A percentile compares a stretch with the other conserved stretches of the same genome.
Evolutionary conservation across 1,284 basidiomycete genomes (phyloP).

Genomic region (Pascua sp.): DNA sequence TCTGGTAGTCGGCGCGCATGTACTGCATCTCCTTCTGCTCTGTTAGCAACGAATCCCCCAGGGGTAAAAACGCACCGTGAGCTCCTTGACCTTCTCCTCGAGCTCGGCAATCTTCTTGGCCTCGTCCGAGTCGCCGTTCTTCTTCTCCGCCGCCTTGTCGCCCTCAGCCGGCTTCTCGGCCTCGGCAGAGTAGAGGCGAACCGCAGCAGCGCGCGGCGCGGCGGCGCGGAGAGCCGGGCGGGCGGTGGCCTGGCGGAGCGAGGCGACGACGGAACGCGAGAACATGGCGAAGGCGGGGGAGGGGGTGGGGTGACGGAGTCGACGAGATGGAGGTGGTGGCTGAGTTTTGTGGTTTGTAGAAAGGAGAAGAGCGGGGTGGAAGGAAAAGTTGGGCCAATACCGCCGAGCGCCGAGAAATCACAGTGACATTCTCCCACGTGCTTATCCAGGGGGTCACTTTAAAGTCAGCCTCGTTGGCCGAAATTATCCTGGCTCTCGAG

Average conservation of each 20-base stretch:
- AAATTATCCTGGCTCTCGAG: too few relatives aligned
- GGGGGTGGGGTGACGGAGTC: slow-evolving; percentile 1
- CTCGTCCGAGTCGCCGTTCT: slow-evolving; percentile 13
- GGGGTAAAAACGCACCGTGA: slow-evolving; percentile 8
- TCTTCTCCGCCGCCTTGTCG: slow-evolving; percentile 3
- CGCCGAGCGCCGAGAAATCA: too few relatives aligned
- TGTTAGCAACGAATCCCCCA: background rate
- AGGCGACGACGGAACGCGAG: slow-evolving; percentile 15
- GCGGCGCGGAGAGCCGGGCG: slow-evolving; percentile 8
- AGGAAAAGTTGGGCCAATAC: too few relatives aligned
- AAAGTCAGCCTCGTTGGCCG: too few relatives aligned
- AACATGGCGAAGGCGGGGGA: slow-evolving; percentile 7
- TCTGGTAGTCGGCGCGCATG: slow-evolving; percentile 89
- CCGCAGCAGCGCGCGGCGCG: slow-evolving; percentile 3
- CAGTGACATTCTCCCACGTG: too few relatives aligned
- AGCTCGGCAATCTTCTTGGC: slow-evolving; percentile 23
- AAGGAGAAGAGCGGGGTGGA: too few relatives aligned
- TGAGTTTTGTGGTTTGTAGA: too few relatives aligned
- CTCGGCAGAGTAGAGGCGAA: slow-evolving; percentile 14
- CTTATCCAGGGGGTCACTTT: too few relatives aligned
- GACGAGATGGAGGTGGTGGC: background rate
- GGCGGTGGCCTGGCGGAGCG: slow-evolving; percentile 17
- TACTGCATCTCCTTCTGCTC: slow-evolving; percentile 75
- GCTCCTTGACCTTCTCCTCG: slow-evolving; percentile 19
- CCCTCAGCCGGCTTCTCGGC: slow-evolving; percentile 1